phyloP scores from a whole-genome alignment of 192 early-diverging fungal species.

The Coemansia aciculifera region DNA sequence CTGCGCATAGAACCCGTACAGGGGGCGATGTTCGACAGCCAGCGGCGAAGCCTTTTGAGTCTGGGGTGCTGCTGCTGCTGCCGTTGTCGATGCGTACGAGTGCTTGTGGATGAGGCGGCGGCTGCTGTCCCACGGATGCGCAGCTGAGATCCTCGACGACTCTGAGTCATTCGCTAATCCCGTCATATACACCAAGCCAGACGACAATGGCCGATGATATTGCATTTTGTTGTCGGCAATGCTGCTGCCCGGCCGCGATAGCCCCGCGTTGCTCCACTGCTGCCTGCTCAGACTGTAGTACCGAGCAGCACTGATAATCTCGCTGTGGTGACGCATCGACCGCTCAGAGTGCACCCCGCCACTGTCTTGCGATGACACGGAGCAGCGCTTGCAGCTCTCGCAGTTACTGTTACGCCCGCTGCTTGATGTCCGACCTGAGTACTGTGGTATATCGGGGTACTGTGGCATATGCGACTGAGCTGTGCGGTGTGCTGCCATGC shows the following conservation, averaged over 20 bases:
- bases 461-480: neutral
- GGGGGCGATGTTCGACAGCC: conserved; percentile 5
- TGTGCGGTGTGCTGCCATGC: neutral
- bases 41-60: neutral
- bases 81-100: conserved; percentile 7
- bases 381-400: conserved; percentile 6
- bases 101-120: conserved; percentile 14
- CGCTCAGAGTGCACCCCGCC: conserved; percentile 3
- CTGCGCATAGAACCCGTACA: conserved; percentile 23
- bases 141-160: conserved; percentile 1
- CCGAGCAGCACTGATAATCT: conserved; percentile 1
- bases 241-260: conserved; percentile 7
- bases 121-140: conserved; percentile 23
- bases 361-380: conserved; percentile 5
- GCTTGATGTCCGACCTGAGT: conserved; percentile 6
- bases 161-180: conserved; percentile 11
- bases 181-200: conserved; percentile 5
- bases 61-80: neutral
- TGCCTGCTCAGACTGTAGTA: conserved; percentile 8
- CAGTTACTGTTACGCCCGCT: conserved; percentile 11
- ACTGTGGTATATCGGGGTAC: neutral
- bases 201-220: neutral
- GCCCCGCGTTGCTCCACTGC: neutral
- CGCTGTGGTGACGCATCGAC: conserved; percentile 10
- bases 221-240: neutral